Evolutionary conservation across 2,329 filamentous ascomycete species (phyloP), one percentile per base, ranked within the genome.

Genomic region (Claviceps sp.): DNA sequence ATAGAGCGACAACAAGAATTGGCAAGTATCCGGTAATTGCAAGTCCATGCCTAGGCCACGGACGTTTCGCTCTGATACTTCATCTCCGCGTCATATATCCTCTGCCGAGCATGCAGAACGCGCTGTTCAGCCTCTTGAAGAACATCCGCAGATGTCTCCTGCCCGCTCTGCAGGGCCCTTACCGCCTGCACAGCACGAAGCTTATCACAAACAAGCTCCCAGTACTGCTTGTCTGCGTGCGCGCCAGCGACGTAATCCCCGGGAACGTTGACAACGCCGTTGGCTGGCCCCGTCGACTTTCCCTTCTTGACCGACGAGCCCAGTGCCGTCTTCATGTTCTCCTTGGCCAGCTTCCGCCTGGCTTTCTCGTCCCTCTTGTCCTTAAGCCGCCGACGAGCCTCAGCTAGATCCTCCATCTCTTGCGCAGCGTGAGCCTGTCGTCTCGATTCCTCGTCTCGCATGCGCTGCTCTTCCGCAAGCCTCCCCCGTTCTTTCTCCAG

Each of bases 291-390:
- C 3, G 59, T 50, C 1, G 55, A 52, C 45, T 56, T 52, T 5
- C 55, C 57, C 2, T 53, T 55, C 26, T 30, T 30, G 2, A 30
- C 26, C 26, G 26, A 30, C 18, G 49, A 48, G 4, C 61, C 57
- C 1, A 56, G 41, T 11, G 54, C 56, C 4, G 57, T 58, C 52
- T 64, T 67, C 37, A 63, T 60, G 2, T 61, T 62, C 56, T 68
- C 67, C 56, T 62, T 69, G 37, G 65, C 66, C 55, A 67, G 67
- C 49, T 62, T 67, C 58, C 58, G 62, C 55, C 59, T 63, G 55
- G 62, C 63, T 58, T 69, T 72, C 56, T 69, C 70, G 26, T 71
- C 69, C 50, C 65, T 70, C 56, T 65, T 68, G 53, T 70, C 68
- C 54, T 64, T 70, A 3, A 72, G 55, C 5, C 67, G 62, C 22